phyloP scores from a whole-genome alignment of 2,329 filamentous ascomycete genomes.

The Fonsecaea multimorphosa region DNA sequence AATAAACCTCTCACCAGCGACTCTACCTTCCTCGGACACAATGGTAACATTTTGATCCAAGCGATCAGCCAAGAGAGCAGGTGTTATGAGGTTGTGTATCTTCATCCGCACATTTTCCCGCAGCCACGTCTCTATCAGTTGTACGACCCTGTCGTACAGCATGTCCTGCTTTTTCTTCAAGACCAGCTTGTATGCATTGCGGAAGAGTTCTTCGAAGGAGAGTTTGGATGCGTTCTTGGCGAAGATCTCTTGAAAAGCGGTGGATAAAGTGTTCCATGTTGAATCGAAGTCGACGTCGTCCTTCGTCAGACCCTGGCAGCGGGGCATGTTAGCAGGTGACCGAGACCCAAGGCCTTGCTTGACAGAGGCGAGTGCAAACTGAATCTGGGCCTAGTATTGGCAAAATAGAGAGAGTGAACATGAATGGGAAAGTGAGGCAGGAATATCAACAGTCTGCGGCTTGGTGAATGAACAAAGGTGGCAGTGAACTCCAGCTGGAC shows the following conservation, averaged over 20 bases:
- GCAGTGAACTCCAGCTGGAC: conserved; percentile 1
- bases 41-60: conserved; percentile 53
- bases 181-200: conserved; percentile 91
- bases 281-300: conserved; percentile 80
- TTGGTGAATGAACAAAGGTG: not conserved
- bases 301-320: conserved; percentile 59
- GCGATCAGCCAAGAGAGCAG: conserved; percentile 66
- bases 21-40: conserved; percentile 77
- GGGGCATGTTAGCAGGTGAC: conserved; percentile 17
- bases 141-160: conserved; percentile 79
- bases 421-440: not conserved
- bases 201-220: conserved; percentile 95
- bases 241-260: conserved; percentile 85
- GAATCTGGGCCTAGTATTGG: not conserved
- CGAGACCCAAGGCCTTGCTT: not conserved
- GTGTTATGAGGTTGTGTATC: conserved; percentile 74
- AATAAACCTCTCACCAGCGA: conserved; percentile 83
- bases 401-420: not conserved
- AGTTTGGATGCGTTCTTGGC: conserved; percentile 86
- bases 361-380: not conserved
- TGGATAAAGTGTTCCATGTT: conserved; percentile 77
- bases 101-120: conserved; percentile 71
- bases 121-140: conserved; percentile 84
- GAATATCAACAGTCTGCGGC: not conserved
- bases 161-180: conserved; percentile 82